Evolutionary conservation across 1,139 yeast genomes (phyloP).

Genomic region (Geotrichum histeridarum): DNA sequence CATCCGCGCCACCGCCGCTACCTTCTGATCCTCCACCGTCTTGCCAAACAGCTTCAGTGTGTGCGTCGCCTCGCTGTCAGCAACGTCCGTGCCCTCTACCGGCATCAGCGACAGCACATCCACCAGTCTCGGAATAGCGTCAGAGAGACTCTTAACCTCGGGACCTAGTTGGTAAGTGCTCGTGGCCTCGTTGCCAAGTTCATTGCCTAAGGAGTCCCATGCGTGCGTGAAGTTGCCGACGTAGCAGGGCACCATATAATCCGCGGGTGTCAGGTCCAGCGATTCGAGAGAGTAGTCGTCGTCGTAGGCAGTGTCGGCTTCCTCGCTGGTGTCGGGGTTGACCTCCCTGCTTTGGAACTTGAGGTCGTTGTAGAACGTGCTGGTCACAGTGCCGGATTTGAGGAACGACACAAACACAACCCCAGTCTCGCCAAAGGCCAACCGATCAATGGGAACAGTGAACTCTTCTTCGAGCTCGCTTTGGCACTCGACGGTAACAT

Average conservation of each 20-base stretch:
- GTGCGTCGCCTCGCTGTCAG: conserved; percentile 57
- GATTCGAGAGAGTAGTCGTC: conserved; percentile 92
- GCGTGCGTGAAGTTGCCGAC: conserved; percentile 68
- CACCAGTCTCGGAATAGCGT: conserved; percentile 46
- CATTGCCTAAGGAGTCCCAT: conserved; percentile 49
- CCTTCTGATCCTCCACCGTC: conserved; percentile 64
- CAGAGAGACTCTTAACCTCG: conserved; percentile 35
- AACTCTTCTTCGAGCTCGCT: conserved; percentile 55
- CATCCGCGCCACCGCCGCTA: conserved; percentile 65
- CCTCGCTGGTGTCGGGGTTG: conserved; percentile 65
- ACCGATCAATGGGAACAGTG: conserved; percentile 64
- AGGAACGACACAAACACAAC: conserved; percentile 75
- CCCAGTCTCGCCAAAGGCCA: conserved; percentile 67
- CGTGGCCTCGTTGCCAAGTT: conserved; percentile 53
- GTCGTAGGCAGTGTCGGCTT: conserved; percentile 81
- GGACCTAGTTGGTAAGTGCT: conserved; percentile 55
- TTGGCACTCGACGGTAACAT: conserved; percentile 62
- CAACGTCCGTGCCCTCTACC: conserved; percentile 72
- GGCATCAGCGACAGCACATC: conserved; percentile 56
- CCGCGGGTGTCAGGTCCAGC: conserved; percentile 71
- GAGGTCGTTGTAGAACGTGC: conserved; percentile 61
- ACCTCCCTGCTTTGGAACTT: conserved; percentile 76
- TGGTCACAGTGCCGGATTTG: conserved; percentile 47
- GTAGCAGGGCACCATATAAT: conserved; percentile 71
- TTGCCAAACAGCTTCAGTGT: conserved; percentile 78